Evolutionary conservation across 2,329 filamentous ascomycete genomes (phyloP).

Genomic region (Venturia nashicola): DNA sequence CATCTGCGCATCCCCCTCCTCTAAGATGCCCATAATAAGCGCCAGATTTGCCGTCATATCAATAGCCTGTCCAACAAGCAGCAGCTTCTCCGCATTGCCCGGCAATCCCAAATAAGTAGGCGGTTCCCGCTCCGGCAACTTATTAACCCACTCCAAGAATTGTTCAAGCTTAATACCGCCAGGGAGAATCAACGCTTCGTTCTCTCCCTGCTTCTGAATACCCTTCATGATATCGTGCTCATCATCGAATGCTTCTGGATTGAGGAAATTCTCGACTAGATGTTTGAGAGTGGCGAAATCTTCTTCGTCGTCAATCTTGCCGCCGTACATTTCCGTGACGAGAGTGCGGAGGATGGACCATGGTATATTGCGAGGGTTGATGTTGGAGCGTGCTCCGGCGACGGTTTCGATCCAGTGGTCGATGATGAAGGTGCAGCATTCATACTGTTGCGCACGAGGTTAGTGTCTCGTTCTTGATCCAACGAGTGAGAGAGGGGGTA

Average conservation of each 20-base stretch:
- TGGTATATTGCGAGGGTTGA: conserved; percentile 85
- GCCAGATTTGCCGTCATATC: conserved; percentile 75
- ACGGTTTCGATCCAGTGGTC: conserved; percentile 85
- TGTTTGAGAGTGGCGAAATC: conserved; percentile 65
- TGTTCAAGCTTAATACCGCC: conserved; percentile 70
- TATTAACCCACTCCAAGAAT: conserved; percentile 85
- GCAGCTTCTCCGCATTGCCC: conserved; percentile 88
- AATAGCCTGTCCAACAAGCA: conserved; percentile 77
- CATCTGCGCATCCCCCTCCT: conserved; percentile 25
- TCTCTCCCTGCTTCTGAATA: conserved; percentile 40
- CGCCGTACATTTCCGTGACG: conserved; percentile 88
- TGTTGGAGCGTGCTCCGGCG: conserved; percentile 76
- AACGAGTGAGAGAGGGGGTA: conserved; percentile 19
- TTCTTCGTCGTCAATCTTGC: conserved; percentile 85
- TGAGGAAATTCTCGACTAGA: conserved; percentile 69
- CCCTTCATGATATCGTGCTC: conserved; percentile 79
- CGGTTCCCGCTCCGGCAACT: conserved; percentile 85
- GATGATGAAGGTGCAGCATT: conserved; percentile 92
- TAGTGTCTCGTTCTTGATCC: background rate
- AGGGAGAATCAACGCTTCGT: conserved; percentile 59
- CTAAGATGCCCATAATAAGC: conserved; percentile 74
- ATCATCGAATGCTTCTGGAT: conserved; percentile 80
- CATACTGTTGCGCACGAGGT: conserved; percentile 50
- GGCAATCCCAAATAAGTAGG: conserved; percentile 90
- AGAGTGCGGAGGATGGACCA: conserved; percentile 93